phyloP scores from a whole-genome alignment of 805 yeast genomes.

The Ogataea paradorogensis region DNA sequence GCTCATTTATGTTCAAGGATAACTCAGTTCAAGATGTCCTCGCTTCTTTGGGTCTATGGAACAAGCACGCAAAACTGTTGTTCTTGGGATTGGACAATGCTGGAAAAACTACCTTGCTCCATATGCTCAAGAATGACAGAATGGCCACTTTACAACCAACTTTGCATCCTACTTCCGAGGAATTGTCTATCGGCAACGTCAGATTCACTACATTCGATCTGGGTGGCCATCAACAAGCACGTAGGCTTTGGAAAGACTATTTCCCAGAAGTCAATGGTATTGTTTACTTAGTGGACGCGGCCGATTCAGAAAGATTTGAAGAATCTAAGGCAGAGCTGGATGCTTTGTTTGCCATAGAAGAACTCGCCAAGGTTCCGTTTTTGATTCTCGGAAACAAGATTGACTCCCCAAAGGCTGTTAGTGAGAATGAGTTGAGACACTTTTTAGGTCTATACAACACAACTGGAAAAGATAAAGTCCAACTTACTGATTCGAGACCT shows the following conservation, averaged over 20 bases:
- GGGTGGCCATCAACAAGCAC: constrained; percentile 98
- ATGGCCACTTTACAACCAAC: constrained; percentile 98
- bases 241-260: constrained; percentile 98
- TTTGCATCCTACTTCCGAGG: constrained; percentile 98
- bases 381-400: constrained; percentile 94
- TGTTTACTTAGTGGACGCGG: constrained; percentile 94
- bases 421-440: constrained; percentile 89
- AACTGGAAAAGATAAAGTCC: constrained; percentile 83
- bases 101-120: constrained; percentile 88
- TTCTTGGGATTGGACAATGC: constrained; percentile 97
- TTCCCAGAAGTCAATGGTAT: constrained; percentile 99
- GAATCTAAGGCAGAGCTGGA: constrained; percentile 96
- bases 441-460: constrained; percentile 85
- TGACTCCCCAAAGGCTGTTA: constrained; percentile 89
- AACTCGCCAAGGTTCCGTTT: constrained; percentile 85
- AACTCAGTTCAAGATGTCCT: constrained; percentile 64
- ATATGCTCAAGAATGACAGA: constrained; percentile 90
- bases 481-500: constrained; percentile 75
- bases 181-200: constrained; percentile 92
- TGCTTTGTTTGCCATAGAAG: constrained; percentile 88
- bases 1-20: constrained; percentile 1
- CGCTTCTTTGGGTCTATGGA: constrained; percentile 79
- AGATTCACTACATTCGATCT: constrained; percentile 97
- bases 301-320: constrained; percentile 91
- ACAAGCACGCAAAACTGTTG: constrained; percentile 93